Evolutionary conservation across 129 eudicot genomes (phyloP).

Genomic region (Rutidosis leptorrhynchoides): DNA sequence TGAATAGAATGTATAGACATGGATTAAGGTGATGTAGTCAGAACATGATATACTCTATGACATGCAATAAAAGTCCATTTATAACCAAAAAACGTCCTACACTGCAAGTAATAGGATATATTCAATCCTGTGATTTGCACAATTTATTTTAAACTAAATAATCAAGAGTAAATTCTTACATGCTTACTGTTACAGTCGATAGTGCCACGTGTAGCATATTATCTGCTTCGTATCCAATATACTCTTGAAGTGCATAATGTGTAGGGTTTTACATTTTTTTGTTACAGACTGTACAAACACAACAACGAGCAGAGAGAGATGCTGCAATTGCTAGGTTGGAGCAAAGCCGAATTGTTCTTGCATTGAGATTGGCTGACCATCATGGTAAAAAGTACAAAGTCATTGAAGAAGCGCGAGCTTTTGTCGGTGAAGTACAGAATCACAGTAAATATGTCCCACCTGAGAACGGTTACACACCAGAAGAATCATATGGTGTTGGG

Average conservation of each 20-base stretch:
- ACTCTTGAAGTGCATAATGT: not conserved
- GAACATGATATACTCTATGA: too few relatives aligned
- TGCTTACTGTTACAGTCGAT: not conserved
- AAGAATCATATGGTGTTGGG: slow-evolving; percentile 26
- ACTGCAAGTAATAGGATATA: too few relatives aligned
- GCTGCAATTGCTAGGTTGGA: slow-evolving; percentile 83
- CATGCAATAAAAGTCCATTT: too few relatives aligned
- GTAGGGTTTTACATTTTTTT: not conserved
- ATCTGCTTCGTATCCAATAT: not conserved
- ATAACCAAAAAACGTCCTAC: too few relatives aligned
- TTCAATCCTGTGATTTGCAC: too few relatives aligned
- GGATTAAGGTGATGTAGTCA: too few relatives aligned
- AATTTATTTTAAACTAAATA: too few relatives aligned
- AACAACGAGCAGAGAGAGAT: slow-evolving; percentile 82
- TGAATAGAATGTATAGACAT: too few relatives aligned
- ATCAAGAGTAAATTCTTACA: too few relatives aligned
- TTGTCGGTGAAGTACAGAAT: slow-evolving; percentile 67
- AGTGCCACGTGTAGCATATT: not conserved
- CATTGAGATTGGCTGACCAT: slow-evolving; percentile 81
- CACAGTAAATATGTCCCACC: slow-evolving; percentile 46
- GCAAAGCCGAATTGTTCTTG: slow-evolving; percentile 87
- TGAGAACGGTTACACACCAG: slow-evolving; percentile 40
- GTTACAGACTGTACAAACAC: slow-evolving; percentile 70
- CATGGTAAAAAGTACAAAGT: slow-evolving; percentile 80
- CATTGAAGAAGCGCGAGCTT: slow-evolving; percentile 82